Evolutionary conservation across 2,329 filamentous ascomycete genomes (phyloP).

Genomic region (Gliomastix tumulicola): DNA sequence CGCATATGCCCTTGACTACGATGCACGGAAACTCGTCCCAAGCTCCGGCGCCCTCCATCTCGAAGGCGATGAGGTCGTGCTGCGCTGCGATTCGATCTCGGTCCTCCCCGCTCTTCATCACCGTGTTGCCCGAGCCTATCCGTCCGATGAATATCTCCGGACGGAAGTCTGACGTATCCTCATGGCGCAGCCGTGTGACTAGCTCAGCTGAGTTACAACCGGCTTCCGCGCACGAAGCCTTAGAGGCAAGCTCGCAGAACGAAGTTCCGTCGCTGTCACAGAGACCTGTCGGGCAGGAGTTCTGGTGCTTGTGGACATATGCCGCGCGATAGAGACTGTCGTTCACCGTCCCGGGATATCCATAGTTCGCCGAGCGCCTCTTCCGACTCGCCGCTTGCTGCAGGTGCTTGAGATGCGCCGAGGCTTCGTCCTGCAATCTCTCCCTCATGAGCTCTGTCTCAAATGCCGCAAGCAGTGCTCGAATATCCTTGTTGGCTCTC

Average conservation of each 20-base stretch:
- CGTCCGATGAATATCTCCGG: slow-evolving; percentile 27
- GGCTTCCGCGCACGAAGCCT: slow-evolving; percentile 14
- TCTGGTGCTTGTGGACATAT: slow-evolving; percentile 20
- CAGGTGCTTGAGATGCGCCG: not conserved
- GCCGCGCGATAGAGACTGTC: slow-evolving; percentile 16
- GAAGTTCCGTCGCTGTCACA: slow-evolving; percentile 3
- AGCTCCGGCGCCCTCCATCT: slow-evolving; percentile 24
- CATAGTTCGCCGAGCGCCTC: slow-evolving; percentile 7
- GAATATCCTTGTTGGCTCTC: slow-evolving; percentile 16
- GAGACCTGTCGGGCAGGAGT: not conserved
- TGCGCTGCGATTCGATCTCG: slow-evolving; percentile 21
- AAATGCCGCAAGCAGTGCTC: not conserved
- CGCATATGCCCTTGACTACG: slow-evolving; percentile 28
- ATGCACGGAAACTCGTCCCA: slow-evolving; percentile 25
- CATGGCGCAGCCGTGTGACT: slow-evolving; percentile 3
- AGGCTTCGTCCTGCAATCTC: not conserved
- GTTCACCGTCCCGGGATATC: slow-evolving; percentile 13
- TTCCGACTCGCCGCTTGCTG: not conserved
- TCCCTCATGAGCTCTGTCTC: not conserved
- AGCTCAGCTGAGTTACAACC: slow-evolving; percentile 13
- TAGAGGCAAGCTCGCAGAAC: slow-evolving; percentile 13
- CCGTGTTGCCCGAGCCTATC: slow-evolving; percentile 27
- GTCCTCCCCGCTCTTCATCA: slow-evolving; percentile 24
- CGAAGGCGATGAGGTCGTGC: slow-evolving; percentile 16
- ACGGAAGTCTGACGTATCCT: slow-evolving; percentile 11